These are phyloP conservation scores for Globisporangium nodosum DNA, from an alignment of 352 stramenopile species.

Conservation along the genomic window DNA sequence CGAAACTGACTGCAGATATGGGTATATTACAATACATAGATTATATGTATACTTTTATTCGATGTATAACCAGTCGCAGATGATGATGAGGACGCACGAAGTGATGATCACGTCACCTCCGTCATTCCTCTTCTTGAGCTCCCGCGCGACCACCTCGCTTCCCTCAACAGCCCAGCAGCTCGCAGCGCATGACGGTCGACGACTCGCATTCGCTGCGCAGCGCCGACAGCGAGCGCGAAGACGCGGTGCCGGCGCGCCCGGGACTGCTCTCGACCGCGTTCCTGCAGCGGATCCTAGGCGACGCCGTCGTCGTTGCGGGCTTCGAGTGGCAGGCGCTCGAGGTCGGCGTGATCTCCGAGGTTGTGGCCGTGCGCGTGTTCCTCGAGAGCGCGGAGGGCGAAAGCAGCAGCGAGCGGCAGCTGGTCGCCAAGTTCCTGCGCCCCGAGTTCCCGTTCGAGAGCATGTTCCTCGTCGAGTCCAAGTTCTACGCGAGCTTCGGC, in stretches of 20 bases:
- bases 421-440: slow-evolving; percentile 74
- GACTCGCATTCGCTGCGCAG: slow-evolving; percentile 6
- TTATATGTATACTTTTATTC: too few relatives aligned
- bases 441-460: slow-evolving; percentile 75
- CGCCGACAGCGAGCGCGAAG: slow-evolving; percentile 2
- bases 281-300: slow-evolving; percentile 34
- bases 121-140: too few relatives aligned
- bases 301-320: slow-evolving; percentile 21
- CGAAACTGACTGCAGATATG: too few relatives aligned
- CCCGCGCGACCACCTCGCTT: too few relatives aligned
- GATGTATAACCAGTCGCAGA: too few relatives aligned
- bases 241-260: slow-evolving; percentile 25
- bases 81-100: too few relatives aligned
- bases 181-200: neutral
- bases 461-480: slow-evolving; percentile 78
- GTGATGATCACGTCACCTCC: too few relatives aligned
- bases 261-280: slow-evolving; percentile 46
- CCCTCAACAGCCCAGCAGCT: too few relatives aligned
- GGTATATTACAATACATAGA: too few relatives aligned
- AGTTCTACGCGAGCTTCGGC: slow-evolving; percentile 56
- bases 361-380: slow-evolving; percentile 41
- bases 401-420: slow-evolving; percentile 17
- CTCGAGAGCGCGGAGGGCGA: slow-evolving; percentile 9
- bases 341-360: slow-evolving; percentile 72
- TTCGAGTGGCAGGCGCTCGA: slow-evolving; percentile 69